Evolutionary conservation across 2,329 filamentous ascomycete species (phyloP).

Genomic region (Gaeumannomyces sp.): DNA sequence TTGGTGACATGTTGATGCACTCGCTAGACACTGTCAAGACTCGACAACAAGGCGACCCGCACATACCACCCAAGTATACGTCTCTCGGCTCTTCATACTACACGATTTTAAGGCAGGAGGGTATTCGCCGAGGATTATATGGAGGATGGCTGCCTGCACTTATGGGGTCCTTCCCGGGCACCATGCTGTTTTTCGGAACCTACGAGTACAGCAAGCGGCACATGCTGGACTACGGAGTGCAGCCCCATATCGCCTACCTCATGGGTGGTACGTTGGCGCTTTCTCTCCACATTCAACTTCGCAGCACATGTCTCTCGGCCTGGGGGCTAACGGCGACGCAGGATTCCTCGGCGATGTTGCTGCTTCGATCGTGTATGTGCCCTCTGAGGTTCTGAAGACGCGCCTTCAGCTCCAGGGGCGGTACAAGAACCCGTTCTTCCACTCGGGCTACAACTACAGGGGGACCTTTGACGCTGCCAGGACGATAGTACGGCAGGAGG

Average conservation of each 20-base stretch:
- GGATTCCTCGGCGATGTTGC: conserved; percentile 91
- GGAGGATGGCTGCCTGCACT: conserved; percentile 90
- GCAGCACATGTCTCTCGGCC: background rate
- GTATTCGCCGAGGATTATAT: conserved; percentile 78
- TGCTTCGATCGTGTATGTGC: conserved; percentile 89
- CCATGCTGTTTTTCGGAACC: conserved; percentile 89
- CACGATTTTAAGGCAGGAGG: conserved; percentile 90
- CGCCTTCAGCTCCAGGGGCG: conserved; percentile 89
- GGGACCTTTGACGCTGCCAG: conserved; percentile 76
- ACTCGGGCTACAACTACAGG: conserved; percentile 93
- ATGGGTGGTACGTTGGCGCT: conserved; percentile 56
- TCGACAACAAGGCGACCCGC: conserved; percentile 90
- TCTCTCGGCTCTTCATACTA: conserved; percentile 86
- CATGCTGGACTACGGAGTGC: conserved; percentile 78
- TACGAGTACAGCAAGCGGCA: conserved; percentile 93
- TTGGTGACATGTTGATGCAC: conserved; percentile 97
- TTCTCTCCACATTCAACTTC: background rate
- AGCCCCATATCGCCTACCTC: conserved; percentile 79
- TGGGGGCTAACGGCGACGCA: conserved; percentile 27
- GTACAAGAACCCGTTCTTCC: conserved; percentile 90
- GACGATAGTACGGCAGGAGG: conserved; percentile 79
- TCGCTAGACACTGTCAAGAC: conserved; percentile 98
- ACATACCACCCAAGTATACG: conserved; percentile 86
- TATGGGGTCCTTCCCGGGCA: conserved; percentile 87
- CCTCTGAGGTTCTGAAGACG: conserved; percentile 97